Evolutionary conservation across 139 green algal genomes (phyloP).

Genomic region (Chlamydomonas urium): DNA sequence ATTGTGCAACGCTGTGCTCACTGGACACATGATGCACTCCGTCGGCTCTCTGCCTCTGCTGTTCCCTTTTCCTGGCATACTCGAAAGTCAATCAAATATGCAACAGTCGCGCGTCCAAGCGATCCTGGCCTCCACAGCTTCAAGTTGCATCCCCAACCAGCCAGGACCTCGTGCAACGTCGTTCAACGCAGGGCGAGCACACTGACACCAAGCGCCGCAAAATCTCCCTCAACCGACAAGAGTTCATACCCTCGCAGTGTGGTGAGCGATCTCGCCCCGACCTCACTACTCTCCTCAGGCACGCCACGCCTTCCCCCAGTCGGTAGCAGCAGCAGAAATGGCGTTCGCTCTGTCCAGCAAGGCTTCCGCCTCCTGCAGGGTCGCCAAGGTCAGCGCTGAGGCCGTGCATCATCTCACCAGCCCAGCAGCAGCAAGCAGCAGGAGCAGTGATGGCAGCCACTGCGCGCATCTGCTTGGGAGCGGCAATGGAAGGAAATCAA

Average conservation of each 20-base stretch:
- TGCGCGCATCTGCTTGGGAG: too few relatives aligned
- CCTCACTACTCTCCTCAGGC: background rate
- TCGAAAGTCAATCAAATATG: background rate
- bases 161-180: background rate
- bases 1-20: too few relatives aligned
- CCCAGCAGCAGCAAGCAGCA: too few relatives aligned
- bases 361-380: background rate
- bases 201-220: background rate
- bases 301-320: background rate
- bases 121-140: background rate
- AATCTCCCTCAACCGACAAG: background rate
- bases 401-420: background rate
- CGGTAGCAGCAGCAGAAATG: constrained; percentile 11
- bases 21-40: too few relatives aligned
- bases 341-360: constrained; percentile 16
- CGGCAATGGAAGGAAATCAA: too few relatives aligned
- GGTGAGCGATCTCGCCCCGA: too few relatives aligned
- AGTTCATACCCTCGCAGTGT: too few relatives aligned
- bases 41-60: too few relatives aligned
- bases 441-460: too few relatives aligned
- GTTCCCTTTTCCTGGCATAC: background rate
- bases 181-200: background rate
- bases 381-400: background rate
- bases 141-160: background rate
- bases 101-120: background rate